A percentile compares a stretch with the other conserved stretches of the same genome.
phyloP scores from a whole-genome alignment of 345 rosid genomes.

The Aquilaria sinensis region DNA sequence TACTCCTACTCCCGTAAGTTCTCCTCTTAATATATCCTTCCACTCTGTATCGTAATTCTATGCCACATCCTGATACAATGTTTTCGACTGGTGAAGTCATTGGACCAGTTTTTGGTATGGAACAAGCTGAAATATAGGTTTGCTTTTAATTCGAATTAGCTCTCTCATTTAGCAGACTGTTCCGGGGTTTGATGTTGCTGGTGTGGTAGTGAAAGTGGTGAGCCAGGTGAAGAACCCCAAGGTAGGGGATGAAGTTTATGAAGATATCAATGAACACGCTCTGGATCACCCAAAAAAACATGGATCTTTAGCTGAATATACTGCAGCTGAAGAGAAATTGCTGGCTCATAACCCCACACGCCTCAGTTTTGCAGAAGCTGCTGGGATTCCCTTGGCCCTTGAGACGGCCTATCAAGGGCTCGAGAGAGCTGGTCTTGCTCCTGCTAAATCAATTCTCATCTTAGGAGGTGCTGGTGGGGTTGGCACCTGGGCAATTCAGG shows the following conservation, averaged over 20 bases:
- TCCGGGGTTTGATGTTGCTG: slow-evolving; percentile 93
- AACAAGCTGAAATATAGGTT: no score
- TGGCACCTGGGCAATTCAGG: slow-evolving; percentile 94
- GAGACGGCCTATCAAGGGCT: slow-evolving; percentile 87
- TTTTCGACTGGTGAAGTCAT: no score
- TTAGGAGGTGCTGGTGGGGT: slow-evolving; percentile 94
- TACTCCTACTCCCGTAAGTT: slow-evolving; percentile 71
- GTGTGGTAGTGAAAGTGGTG: slow-evolving; percentile 78
- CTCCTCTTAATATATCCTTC: not conserved
- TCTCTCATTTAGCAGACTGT: slow-evolving; percentile 44
- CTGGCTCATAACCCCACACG: slow-evolving; percentile 70
- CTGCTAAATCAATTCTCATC: slow-evolving; percentile 77
- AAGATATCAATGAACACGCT: slow-evolving; percentile 80
- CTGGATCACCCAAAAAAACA: slow-evolving; percentile 71
- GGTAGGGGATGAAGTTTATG: slow-evolving; percentile 87
- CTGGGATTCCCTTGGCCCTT: slow-evolving; percentile 75
- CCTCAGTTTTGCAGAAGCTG: slow-evolving; percentile 74
- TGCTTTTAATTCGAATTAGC: not conserved
- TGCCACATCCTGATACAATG: not conserved
- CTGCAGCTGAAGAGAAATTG: slow-evolving; percentile 74
- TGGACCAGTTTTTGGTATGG: no score
- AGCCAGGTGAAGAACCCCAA: slow-evolving; percentile 59
- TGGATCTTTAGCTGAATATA: slow-evolving; percentile 81
- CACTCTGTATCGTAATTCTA: not conserved
- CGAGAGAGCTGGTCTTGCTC: slow-evolving; percentile 63